Conservation (phyloP, 441 rosid species). For the Corymbia calophylla region DNA sequence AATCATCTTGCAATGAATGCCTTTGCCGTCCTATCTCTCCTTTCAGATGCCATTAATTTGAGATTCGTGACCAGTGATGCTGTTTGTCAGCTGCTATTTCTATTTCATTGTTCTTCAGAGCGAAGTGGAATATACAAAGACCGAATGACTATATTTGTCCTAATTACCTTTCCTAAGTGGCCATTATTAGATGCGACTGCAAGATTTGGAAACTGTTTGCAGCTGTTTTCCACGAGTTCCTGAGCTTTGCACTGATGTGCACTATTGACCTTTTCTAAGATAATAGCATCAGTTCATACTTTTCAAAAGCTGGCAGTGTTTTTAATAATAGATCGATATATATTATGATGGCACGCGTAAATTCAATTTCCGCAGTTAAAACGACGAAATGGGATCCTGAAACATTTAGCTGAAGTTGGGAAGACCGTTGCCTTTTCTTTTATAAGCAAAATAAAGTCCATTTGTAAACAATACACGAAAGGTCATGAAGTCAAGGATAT, state of each 20-base stretch:
- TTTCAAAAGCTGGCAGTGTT: not conserved
- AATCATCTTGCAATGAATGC: not conserved
- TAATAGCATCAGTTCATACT: not conserved
- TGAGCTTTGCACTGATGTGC: not conserved
- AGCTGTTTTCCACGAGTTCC: not conserved
- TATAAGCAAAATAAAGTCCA: not conserved
- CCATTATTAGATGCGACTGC: not conserved
- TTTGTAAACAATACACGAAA: not conserved
- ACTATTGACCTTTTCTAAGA: not conserved
- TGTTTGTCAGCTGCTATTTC: not conserved
- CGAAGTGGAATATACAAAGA: not conserved
- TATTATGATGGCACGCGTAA: not conserved
- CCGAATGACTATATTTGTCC: not conserved
- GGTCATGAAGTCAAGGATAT: not conserved
- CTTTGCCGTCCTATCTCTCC: not conserved
- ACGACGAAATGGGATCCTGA: not conserved
- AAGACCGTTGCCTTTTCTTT: not conserved
- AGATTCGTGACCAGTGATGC: not conserved
- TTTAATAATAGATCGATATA: not conserved
- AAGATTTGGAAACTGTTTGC: not conserved
- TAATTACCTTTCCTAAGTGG: not conserved
- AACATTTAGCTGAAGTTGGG: not conserved
- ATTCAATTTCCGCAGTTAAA: not conserved
- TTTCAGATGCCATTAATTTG: not conserved
- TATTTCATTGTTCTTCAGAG: not conserved